These are phyloP conservation scores for Ceratocystis ficicola DNA, from an alignment of 2,329 filamentous ascomycete genomes.

Conservation along the genomic window DNA sequence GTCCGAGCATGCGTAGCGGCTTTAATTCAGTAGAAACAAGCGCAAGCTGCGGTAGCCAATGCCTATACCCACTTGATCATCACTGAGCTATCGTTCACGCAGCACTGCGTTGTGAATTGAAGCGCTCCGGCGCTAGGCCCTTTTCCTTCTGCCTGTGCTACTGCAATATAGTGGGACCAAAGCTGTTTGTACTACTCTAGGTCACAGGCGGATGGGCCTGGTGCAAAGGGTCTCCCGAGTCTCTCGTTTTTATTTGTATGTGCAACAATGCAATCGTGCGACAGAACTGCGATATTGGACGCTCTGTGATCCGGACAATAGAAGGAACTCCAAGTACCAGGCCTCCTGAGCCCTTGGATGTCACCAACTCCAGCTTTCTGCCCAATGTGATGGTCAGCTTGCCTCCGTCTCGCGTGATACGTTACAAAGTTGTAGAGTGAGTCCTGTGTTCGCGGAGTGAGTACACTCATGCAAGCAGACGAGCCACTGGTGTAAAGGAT, in stretches of 20 bases:
- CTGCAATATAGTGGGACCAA: neutral
- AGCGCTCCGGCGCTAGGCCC: neutral
- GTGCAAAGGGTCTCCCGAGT: neutral
- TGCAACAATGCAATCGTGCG: neutral
- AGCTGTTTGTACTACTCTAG: neutral
- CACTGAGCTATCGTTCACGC: too few species aligned
- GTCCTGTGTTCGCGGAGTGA: neutral
- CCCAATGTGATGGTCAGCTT: neutral
- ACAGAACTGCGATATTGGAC: too few species aligned
- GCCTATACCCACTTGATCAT: too few species aligned
- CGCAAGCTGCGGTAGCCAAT: too few species aligned
- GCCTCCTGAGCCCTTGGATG: too few species aligned
- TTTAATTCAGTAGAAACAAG: too few species aligned
- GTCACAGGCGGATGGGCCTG: neutral
- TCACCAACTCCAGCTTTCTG: too few species aligned
- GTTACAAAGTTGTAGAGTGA: constrained; percentile 2
- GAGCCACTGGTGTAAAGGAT: neutral
- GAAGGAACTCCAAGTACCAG: neutral
- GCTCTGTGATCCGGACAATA: neutral
- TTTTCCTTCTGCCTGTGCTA: neutral
- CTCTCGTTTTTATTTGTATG: neutral
- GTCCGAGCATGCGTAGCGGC: too few species aligned
- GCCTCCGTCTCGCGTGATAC: neutral
- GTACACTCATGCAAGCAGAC: neutral
- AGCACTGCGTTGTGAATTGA: neutral